Evolutionary conservation across 305 asterid genomes (phyloP).

Genomic region (Rubia balearica): DNA sequence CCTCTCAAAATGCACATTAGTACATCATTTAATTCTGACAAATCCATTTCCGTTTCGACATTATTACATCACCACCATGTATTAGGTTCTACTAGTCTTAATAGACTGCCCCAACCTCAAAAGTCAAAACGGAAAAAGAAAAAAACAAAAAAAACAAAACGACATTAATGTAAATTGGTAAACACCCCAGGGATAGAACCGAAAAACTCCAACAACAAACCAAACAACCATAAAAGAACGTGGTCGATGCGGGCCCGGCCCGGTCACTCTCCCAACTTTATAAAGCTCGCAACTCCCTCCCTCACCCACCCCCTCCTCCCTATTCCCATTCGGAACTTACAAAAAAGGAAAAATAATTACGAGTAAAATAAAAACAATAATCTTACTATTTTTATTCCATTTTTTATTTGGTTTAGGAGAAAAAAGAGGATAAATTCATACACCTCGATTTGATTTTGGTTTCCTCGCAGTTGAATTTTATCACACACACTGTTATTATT

Average conservation of each 20-base stretch:
- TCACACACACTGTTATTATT: background rate
- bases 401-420: background rate
- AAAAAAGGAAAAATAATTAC: background rate
- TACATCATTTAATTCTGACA: no score
- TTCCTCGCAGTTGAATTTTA: background rate
- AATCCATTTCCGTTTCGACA: no score
- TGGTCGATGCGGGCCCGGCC: conserved; percentile 1
- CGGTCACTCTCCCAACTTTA: background rate
- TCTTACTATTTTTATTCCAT: background rate
- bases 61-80: no score
- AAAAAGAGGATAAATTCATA: background rate
- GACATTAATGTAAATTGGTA: background rate
- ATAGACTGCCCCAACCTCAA: background rate
- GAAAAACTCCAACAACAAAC: background rate
- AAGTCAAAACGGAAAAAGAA: no score
- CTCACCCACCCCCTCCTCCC: background rate
- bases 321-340: background rate
- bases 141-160: background rate
- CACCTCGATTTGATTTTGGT: conserved; percentile 3
- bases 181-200: background rate
- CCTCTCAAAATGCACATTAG: no score
- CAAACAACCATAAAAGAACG: conserved; percentile 5
- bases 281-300: background rate
- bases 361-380: background rate
- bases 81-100: no score